Base-by-base conservation (phyloP, 495 filamentous ascomycete genomes). In the Trichoderma orchidacearum region DNA sequence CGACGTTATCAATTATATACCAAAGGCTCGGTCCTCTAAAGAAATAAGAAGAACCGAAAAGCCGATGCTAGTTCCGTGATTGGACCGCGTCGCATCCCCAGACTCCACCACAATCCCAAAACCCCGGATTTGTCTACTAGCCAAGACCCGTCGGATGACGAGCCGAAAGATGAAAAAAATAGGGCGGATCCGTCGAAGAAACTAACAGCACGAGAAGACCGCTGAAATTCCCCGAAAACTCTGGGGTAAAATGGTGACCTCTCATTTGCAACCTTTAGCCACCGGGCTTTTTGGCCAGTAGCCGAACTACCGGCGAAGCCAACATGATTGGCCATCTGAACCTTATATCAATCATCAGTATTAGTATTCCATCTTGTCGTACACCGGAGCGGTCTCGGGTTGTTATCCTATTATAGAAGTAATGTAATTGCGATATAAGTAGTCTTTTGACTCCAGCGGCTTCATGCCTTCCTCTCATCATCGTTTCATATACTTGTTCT, bases 21-120 rank as follows among this genome's bases (percentile, higher is more conserved):
- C 51, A 53, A 53, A 25, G 15, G n/a, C n/a, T n/a, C 3, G 45
- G n/a, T 12, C 31, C 27, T 18, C 7, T 0, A 1, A 5, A 36
- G 12, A 36, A 36, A 55, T n/a, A 55, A n/a, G n/a, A n/a, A n/a
- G n/a, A n/a, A 15, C 53, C 53, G 53, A 55, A 55, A n/a, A 55
- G 18, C 53, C 53, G 53, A 17, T 17, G 15, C 13, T 1, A 0
- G 18, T 17, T 15, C 27, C 27, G 11, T 35, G 30, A 55, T 55
- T 55, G 53, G 53, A n/a, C 11, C 21, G 8, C 29, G 15, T 17
- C 30, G 15, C n/a, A 1, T 17, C 36, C 36, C 36, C 36, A 41
- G 36, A 41, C 36, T 23, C 36, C 36, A 41, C 36, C 17, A 38
- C 32, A 8, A 15, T n/a, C 35, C 3, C 35, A 36, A 13, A 5